A percentile compares a stretch with the other conserved stretches of the same genome.
These are phyloP conservation scores for Gamarada debralockiae DNA, from an alignment of 495 filamentous ascomycete genomes.

Conservation along the genomic window DNA sequence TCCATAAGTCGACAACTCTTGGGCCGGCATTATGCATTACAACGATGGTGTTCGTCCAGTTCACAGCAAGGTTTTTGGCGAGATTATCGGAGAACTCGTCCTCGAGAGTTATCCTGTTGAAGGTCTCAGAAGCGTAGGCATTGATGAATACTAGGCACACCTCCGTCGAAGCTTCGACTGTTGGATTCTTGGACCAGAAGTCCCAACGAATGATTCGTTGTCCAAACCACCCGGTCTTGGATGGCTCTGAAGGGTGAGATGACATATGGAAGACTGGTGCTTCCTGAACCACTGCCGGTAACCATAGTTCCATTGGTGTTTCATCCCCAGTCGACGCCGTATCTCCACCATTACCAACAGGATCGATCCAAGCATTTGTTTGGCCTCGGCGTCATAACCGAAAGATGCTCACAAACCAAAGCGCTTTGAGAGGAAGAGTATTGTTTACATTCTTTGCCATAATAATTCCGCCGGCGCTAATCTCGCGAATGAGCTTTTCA, in stretches of 20 bases:
- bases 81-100: constrained; percentile 37
- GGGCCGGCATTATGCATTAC: no score
- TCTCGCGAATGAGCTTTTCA: constrained; percentile 44
- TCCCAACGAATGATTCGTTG: constrained; percentile 48
- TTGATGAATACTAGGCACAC: constrained; percentile 64
- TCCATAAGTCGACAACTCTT: no score
- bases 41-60: no score
- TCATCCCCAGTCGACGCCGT: constrained; percentile 10
- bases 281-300: constrained; percentile 48
- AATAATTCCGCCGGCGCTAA: constrained; percentile 49
- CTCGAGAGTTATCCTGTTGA: constrained; percentile 36
- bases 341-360: no score
- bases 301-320: constrained; percentile 68
- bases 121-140: constrained; percentile 51
- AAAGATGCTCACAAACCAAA: constrained; percentile 36
- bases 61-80: no score
- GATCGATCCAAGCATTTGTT: no score
- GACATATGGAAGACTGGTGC: constrained; percentile 10
- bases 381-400: no score
- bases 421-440: constrained; percentile 48
- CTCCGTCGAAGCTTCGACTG: constrained; percentile 43
- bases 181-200: constrained; percentile 31
- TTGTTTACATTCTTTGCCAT: constrained; percentile 55
- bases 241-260: constrained; percentile 57
- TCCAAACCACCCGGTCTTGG: constrained; percentile 44